Conservation (phyloP, 306 rosid genomes). For the Vigna reflexopilosa region DNA sequence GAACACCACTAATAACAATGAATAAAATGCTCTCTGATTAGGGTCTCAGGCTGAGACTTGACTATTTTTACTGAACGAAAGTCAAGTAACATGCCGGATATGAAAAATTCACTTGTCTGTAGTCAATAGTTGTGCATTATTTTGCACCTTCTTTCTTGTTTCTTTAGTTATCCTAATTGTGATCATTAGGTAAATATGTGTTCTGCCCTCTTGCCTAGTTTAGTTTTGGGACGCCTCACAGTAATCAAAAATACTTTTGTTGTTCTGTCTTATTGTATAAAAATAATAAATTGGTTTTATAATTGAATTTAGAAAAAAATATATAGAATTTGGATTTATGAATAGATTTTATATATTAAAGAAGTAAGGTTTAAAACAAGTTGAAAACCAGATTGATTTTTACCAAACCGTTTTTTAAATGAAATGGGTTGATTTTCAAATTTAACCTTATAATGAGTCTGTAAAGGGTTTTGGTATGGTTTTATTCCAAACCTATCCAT, state of each 20-base stretch:
- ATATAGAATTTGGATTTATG: not conserved
- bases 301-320: not conserved
- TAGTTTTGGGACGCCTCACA: slow-evolving; percentile 2
- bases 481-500: not conserved
- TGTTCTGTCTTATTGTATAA: not conserved
- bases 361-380: not conserved
- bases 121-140: not conserved
- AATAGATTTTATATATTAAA: not conserved
- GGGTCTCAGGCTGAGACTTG: not conserved
- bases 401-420: not conserved
- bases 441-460: not conserved
- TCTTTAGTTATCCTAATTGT: not conserved
- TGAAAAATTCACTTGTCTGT: not conserved
- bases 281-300: not conserved
- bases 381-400: not conserved
- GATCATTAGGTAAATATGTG: not conserved
- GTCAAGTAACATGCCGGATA: not conserved
- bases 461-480: not conserved
- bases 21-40: slow-evolving; percentile 1
- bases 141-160: not conserved
- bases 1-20: not conserved
- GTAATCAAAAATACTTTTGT: not conserved
- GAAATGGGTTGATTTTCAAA: not conserved
- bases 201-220: slow-evolving; percentile 6
- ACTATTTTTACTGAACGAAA: too few relatives aligned